Percentiles rank a stretch among this genome's conserved stretches.
Evolutionary conservation across 495 filamentous ascomycete genomes (phyloP).

Genomic region (Pseudevernia furfuracea): DNA sequence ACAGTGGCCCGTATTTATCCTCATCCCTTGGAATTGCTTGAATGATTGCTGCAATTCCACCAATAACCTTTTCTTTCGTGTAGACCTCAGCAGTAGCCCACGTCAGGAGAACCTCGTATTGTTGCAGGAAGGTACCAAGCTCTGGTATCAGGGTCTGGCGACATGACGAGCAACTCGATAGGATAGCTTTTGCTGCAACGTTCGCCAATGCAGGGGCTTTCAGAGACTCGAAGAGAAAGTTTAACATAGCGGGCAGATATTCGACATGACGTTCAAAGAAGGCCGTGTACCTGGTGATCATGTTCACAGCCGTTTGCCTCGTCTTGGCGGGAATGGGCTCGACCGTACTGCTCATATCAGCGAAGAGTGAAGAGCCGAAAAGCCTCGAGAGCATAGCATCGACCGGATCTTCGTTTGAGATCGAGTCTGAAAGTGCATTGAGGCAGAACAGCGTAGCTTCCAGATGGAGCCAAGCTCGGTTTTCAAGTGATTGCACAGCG

Average conservation of each 20-base stretch:
- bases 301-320: slow-evolving; percentile 67
- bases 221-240: slow-evolving; percentile 72
- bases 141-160: slow-evolving; percentile 61
- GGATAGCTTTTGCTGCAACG: slow-evolving; percentile 73
- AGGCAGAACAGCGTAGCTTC: slow-evolving; percentile 79
- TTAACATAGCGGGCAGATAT: slow-evolving; percentile 66
- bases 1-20: slow-evolving; percentile 53
- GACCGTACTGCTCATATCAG: slow-evolving; percentile 38
- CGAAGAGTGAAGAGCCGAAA: slow-evolving; percentile 63
- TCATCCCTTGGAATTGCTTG: slow-evolving; percentile 64
- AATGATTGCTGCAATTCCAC: slow-evolving; percentile 76
- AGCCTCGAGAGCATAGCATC: slow-evolving; percentile 62
- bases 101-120: slow-evolving; percentile 59
- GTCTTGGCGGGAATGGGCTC: slow-evolving; percentile 55
- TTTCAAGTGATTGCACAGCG: slow-evolving; percentile 50
- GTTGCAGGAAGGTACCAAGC: slow-evolving; percentile 66
- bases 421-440: slow-evolving; percentile 63
- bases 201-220: slow-evolving; percentile 56
- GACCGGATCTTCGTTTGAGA: slow-evolving; percentile 56
- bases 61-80: slow-evolving; percentile 73
- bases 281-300: slow-evolving; percentile 69
- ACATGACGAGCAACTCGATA: slow-evolving; percentile 72
- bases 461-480: slow-evolving; percentile 62
- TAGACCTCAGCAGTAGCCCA: slow-evolving; percentile 55
- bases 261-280: slow-evolving; percentile 72